A percentile compares a stretch with the other conserved stretches of the same genome.
These are phyloP conservation scores for Silene latifolia DNA, from an alignment of 148 eudicot genomes.

Conservation along the genomic window DNA sequence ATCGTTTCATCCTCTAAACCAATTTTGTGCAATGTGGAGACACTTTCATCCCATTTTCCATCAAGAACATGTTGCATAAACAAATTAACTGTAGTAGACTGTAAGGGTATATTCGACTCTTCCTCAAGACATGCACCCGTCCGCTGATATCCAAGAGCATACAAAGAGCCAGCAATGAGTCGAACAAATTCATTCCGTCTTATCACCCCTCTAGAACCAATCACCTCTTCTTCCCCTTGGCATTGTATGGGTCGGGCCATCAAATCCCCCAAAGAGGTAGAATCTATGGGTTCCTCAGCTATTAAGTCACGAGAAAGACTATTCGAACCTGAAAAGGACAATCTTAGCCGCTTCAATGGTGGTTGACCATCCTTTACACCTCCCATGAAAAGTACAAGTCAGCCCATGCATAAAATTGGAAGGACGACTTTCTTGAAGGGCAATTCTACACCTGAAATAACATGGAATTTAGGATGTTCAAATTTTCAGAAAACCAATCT, in stretches of 20 bases:
- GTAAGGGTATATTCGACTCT: conserved; percentile 71
- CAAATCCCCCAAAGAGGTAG: conserved; percentile 39
- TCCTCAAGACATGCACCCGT: conserved; percentile 66
- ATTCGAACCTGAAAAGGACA: conserved; percentile 36
- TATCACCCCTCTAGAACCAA: conserved; percentile 65
- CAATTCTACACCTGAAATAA: conserved; percentile 23
- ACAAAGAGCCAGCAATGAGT: conserved; percentile 63
- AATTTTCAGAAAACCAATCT: neutral
- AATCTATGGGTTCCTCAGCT: conserved; percentile 26
- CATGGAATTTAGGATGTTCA: neutral
- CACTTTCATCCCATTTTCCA: conserved; percentile 81
- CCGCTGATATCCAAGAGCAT: conserved; percentile 72
- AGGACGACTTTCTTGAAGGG: conserved; percentile 13
- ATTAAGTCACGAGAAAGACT: conserved; percentile 30
- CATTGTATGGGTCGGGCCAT: conserved; percentile 66
- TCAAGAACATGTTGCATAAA: conserved; percentile 63
- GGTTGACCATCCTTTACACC: conserved; percentile 57
- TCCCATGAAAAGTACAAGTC: conserved; percentile 63
- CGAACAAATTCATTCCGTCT: conserved; percentile 62
- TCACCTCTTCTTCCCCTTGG: conserved; percentile 59
- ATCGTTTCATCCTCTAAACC: conserved; percentile 48
- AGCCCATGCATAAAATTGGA: conserved; percentile 47
- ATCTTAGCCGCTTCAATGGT: conserved; percentile 53
- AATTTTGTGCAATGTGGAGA: conserved; percentile 46
- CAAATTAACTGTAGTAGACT: conserved; percentile 46